A percentile compares a stretch with the other conserved stretches of the same genome.
Conservation (phyloP, 768 basidiomycete species). For the Coprinopsis sp. region DNA sequence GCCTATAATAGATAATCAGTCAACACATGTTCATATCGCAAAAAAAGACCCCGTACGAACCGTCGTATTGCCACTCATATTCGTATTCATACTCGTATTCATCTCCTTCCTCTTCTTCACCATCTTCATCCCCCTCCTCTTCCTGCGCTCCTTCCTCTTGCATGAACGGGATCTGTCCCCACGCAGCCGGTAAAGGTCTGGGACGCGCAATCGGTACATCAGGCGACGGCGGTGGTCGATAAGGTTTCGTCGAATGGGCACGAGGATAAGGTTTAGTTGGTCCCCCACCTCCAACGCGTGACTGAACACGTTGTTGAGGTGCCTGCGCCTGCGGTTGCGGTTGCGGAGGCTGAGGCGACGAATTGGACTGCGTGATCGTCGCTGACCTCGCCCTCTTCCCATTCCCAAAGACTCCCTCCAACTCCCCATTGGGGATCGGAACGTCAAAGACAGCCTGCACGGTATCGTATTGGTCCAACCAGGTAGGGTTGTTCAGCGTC, state of each 20-base stretch:
- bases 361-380: neutral
- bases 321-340: neutral
- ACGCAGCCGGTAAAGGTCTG: conserved; percentile 2
- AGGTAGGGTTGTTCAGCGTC: neutral
- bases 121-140: conserved; percentile 1
- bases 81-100: neutral
- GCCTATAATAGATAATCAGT: too few species aligned
- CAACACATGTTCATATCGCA: too few species aligned
- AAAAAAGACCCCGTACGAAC: neutral
- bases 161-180: conserved; percentile 1
- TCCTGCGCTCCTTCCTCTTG: conserved; percentile 12
- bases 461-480: neutral
- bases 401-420: conserved; percentile 6
- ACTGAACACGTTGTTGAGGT: neutral
- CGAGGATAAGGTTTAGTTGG: too few species aligned
- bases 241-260: neutral
- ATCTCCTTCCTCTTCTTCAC: neutral
- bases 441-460: conserved; percentile 1
- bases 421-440: conserved; percentile 1
- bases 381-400: neutral
- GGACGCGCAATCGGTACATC: conserved; percentile 4
- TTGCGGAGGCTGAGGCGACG: neutral
- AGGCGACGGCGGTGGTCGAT: neutral
- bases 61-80: neutral
- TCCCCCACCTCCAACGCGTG: too few species aligned